Evolutionary conservation across 1,139 yeast genomes (phyloP).

Genomic region (Debaryomyces psychrophilus): DNA sequence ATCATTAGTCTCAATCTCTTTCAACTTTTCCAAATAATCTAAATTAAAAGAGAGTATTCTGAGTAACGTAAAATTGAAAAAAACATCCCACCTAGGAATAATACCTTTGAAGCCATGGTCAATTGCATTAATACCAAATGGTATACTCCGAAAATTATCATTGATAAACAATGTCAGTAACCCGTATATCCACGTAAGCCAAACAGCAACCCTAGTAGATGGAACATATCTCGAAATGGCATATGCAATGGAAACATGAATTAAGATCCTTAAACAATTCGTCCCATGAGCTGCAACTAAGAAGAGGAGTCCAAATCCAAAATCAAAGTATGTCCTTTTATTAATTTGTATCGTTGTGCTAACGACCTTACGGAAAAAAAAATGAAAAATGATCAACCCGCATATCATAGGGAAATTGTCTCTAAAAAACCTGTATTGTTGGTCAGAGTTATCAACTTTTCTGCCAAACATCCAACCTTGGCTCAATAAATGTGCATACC

Average conservation of each 20-base stretch:
- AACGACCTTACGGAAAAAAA: constrained; percentile 45
- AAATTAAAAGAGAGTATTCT: constrained; percentile 81
- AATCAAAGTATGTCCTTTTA: constrained; percentile 63
- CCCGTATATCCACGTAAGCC: constrained; percentile 75
- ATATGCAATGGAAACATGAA: constrained; percentile 61
- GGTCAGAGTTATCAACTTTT: constrained; percentile 86
- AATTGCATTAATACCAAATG: constrained; percentile 53
- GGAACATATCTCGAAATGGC: constrained; percentile 50
- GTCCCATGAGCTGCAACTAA: constrained; percentile 81
- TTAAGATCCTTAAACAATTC: constrained; percentile 61
- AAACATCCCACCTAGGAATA: constrained; percentile 92
- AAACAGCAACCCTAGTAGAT: constrained; percentile 32
- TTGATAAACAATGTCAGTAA: constrained; percentile 75
- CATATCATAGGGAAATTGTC: constrained; percentile 69
- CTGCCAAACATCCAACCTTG: constrained; percentile 80
- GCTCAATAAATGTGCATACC: constrained; percentile 61
- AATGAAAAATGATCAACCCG: constrained; percentile 58
- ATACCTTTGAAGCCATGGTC: constrained; percentile 71
- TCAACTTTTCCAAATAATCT: constrained; percentile 63
- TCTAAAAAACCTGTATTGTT: constrained; percentile 86
- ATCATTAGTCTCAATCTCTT: constrained; percentile 16
- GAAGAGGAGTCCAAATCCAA: constrained; percentile 69
- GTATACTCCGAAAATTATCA: constrained; percentile 61
- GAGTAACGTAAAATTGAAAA: constrained; percentile 84
- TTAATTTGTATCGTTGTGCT: constrained; percentile 21